Conservation (phyloP, 257 asterid genomes). For the Mitragyna speciosa region DNA sequence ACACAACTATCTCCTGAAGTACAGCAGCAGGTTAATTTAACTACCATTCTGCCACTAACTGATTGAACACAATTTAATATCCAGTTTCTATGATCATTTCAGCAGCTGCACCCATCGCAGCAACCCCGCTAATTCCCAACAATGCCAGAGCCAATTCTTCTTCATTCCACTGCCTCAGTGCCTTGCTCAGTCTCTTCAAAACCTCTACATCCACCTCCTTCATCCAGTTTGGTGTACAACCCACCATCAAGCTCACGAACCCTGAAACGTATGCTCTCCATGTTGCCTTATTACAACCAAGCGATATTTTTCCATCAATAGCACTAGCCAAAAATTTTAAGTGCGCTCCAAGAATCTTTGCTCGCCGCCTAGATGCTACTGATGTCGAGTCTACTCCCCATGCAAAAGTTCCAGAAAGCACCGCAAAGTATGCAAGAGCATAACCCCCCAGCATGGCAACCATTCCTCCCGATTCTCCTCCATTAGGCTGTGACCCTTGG, state of each 20-base stretch:
- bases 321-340: conserved; percentile 78
- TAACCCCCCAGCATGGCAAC: conserved; percentile 77
- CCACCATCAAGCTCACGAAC: conserved; percentile 75
- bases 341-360: conserved; percentile 54
- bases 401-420: conserved; percentile 58
- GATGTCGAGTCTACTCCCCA: conserved; percentile 79
- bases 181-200: conserved; percentile 71
- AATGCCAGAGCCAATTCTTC: conserved; percentile 79
- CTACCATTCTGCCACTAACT: background rate
- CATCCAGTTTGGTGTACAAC: conserved; percentile 85
- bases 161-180: conserved; percentile 79
- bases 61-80: conserved; percentile 26
- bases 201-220: conserved; percentile 70
- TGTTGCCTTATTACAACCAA: conserved; percentile 73
- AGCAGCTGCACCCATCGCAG: conserved; percentile 89
- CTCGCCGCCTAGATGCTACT: conserved; percentile 52
- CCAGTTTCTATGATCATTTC: conserved; percentile 74
- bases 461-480: conserved; percentile 56
- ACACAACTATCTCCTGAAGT: background rate
- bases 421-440: conserved; percentile 75
- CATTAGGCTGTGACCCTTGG: conserved; percentile 42
- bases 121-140: conserved; percentile 68
- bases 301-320: conserved; percentile 71
- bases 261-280: conserved; percentile 83
- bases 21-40: background rate